phyloP scores from a whole-genome alignment of 1,284 basidiomycete species.

The Ganoderma multipileum region DNA sequence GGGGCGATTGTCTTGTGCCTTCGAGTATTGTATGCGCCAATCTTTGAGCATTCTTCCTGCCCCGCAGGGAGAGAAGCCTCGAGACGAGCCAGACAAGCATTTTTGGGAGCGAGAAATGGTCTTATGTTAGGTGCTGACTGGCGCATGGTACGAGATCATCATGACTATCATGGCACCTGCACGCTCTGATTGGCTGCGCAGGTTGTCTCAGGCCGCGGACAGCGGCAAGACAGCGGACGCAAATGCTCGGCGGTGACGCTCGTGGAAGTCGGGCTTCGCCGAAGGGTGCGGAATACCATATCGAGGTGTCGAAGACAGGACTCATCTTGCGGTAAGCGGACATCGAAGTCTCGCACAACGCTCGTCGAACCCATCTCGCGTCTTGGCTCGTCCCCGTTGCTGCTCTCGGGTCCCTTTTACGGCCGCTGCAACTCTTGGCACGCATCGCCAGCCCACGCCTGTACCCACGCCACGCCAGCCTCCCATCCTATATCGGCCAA shows the following conservation, averaged over 20 bases:
- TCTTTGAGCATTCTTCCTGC: slow-evolving; percentile 2
- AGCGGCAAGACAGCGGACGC: no score
- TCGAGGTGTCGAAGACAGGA: not conserved
- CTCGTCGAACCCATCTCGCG: not conserved
- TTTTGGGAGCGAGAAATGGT: slow-evolving; percentile 1
- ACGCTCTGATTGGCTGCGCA: slow-evolving; percentile 21
- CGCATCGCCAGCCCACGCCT: not conserved
- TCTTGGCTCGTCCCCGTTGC: slow-evolving; percentile 5
- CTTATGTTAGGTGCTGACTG: slow-evolving; percentile 7
- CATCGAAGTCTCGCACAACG: not conserved
- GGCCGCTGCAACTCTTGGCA: slow-evolving; percentile 7
- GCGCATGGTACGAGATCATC: slow-evolving; percentile 26
- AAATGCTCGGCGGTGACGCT: not conserved
- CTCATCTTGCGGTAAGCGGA: not conserved
- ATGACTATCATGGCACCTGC: slow-evolving; percentile 6
- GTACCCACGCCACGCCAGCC: not conserved
- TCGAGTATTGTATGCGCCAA: slow-evolving; percentile 5
- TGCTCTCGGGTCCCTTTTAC: slow-evolving; percentile 8
- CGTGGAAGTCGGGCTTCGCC: not conserved
- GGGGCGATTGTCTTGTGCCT: slow-evolving; percentile 1
- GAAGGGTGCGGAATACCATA: not conserved
- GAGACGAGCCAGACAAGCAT: not conserved
- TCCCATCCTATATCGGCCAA: not conserved
- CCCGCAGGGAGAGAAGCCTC: not conserved
- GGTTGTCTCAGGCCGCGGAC: slow-evolving; percentile 25